phyloP scores from a whole-genome alignment of 2,329 filamentous ascomycete genomes.

The Phialophora chinensis region DNA sequence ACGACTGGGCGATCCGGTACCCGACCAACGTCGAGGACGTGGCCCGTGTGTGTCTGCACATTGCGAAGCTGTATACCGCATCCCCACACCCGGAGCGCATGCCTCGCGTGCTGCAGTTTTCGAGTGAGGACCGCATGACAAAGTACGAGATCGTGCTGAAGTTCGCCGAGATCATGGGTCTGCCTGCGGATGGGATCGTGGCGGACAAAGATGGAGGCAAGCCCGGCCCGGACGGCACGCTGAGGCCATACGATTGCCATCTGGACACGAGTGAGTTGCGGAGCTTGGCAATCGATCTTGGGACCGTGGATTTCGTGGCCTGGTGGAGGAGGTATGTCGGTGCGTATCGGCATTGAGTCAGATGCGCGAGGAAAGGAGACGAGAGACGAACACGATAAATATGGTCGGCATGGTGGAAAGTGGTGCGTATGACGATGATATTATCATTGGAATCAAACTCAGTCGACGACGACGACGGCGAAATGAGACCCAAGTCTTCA shows the following conservation, averaged over 20 bases:
- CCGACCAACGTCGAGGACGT: slow-evolving; percentile 91
- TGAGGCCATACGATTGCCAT: slow-evolving; percentile 83
- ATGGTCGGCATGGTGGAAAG: background rate
- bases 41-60: slow-evolving; percentile 75
- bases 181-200: slow-evolving; percentile 71
- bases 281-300: slow-evolving; percentile 75
- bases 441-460: background rate
- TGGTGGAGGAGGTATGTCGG: slow-evolving; percentile 77
- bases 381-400: background rate
- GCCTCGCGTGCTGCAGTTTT: slow-evolving; percentile 79
- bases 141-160: slow-evolving; percentile 87
- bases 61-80: slow-evolving; percentile 71
- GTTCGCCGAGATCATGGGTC: slow-evolving; percentile 78
- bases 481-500: background rate
- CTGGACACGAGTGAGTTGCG: slow-evolving; percentile 76
- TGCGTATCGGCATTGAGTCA: slow-evolving; percentile 30
- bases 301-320: slow-evolving; percentile 73
- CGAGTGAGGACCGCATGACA: slow-evolving; percentile 82
- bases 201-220: slow-evolving; percentile 67
- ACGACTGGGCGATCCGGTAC: slow-evolving; percentile 83
- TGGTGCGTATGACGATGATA: background rate
- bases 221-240: slow-evolving; percentile 37
- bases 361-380: background rate
- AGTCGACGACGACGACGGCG: background rate
- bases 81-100: slow-evolving; percentile 58